phyloP scores from a whole-genome alignment of 2,329 filamentous ascomycete genomes.

The Stylonectria norvegica region DNA sequence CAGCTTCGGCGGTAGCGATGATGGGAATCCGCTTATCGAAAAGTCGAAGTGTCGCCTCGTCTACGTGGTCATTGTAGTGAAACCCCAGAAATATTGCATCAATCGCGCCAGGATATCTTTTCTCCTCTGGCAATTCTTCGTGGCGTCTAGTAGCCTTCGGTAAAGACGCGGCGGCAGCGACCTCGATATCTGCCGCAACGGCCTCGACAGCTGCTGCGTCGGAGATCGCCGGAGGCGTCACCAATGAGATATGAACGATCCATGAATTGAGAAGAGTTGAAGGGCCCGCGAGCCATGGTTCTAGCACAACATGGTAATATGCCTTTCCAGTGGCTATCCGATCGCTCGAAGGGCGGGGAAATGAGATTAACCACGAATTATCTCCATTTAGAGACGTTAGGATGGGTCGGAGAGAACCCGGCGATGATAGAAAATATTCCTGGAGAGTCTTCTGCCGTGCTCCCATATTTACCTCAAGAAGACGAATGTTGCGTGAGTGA shows the following conservation, averaged over 20 bases:
- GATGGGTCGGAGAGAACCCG: slow-evolving; percentile 25
- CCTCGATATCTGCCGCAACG: slow-evolving; percentile 18
- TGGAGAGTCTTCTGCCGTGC: no score
- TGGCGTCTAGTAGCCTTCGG: neutral
- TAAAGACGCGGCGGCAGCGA: slow-evolving; percentile 2
- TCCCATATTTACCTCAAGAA: no score
- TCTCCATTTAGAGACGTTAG: slow-evolving; percentile 34
- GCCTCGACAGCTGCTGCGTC: slow-evolving; percentile 11
- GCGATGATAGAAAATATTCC: no score
- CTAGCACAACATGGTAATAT: slow-evolving; percentile 32
- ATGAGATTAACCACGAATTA: slow-evolving; percentile 34
- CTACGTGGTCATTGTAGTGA: slow-evolving; percentile 17
- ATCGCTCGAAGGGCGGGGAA: slow-evolving; percentile 28
- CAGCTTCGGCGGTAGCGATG: slow-evolving; percentile 14
- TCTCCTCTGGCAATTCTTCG: neutral
- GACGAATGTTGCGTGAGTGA: no score
- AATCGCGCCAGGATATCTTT: slow-evolving; percentile 6
- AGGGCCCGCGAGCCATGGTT: slow-evolving; percentile 33
- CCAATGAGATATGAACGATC: slow-evolving; percentile 19
- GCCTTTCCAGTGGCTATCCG: slow-evolving; percentile 15
- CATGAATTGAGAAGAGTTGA: slow-evolving; percentile 16
- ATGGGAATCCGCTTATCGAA: slow-evolving; percentile 20
- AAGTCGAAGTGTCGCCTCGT: slow-evolving; percentile 14
- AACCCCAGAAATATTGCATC: slow-evolving; percentile 24
- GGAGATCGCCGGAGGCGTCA: slow-evolving; percentile 2